Evolutionary conservation across 176 grass and related monocot species (phyloP).

Genomic region (Themeda triandra): DNA sequence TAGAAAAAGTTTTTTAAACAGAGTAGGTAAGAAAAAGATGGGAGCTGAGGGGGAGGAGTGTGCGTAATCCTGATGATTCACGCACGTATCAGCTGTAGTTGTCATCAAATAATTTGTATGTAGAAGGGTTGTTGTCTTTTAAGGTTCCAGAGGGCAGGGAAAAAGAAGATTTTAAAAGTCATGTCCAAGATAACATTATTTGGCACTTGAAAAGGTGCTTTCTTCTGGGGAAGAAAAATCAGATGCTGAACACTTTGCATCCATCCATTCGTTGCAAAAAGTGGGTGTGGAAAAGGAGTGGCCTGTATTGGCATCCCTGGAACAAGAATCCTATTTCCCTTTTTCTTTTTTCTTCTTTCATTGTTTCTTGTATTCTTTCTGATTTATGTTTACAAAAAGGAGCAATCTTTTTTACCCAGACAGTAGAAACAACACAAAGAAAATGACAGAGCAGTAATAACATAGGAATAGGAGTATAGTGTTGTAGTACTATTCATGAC

Average conservation of each 20-base stretch:
- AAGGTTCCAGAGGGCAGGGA: neutral
- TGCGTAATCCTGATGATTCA: neutral
- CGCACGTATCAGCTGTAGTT: neutral
- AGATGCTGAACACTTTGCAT: neutral
- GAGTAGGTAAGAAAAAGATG: neutral
- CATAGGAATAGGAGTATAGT: no score
- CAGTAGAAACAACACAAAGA: neutral
- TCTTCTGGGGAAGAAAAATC: neutral
- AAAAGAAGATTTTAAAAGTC: neutral
- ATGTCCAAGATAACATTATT: neutral
- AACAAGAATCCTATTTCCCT: neutral
- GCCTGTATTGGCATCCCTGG: constrained; percentile 1
- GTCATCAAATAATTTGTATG: neutral
- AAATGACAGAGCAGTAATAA: neutral
- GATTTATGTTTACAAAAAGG: neutral
- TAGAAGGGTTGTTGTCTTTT: neutral
- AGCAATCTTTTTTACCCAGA: neutral
- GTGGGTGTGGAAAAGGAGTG: constrained; percentile 25
- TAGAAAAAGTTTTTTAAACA: neutral
- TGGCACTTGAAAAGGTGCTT: constrained; percentile 29
- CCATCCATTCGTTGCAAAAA: neutral
- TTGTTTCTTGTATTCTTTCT: neutral
- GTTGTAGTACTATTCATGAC: neutral
- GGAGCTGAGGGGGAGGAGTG: neutral
- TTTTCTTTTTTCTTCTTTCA: neutral